These are phyloP conservation scores for Gastrodia elata DNA, from an alignment of 106 monocot genomes.

Conservation along the genomic window DNA sequence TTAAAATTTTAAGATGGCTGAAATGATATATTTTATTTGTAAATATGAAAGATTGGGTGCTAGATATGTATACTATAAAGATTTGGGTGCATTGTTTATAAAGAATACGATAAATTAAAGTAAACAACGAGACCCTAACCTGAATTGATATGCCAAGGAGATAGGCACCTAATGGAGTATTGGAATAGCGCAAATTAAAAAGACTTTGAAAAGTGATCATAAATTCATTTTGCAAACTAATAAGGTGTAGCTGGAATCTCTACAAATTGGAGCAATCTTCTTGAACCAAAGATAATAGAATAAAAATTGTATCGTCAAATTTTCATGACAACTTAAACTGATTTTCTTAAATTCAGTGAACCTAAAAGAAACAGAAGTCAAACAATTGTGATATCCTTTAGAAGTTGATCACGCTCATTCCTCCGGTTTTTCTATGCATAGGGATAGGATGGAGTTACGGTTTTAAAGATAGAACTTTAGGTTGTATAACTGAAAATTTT, in stretches of 20 bases:
- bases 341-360: background rate
- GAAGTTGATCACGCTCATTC: background rate
- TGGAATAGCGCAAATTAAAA: background rate
- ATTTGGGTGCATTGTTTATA: too few species aligned
- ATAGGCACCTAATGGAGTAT: too few species aligned
- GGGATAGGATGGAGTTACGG: too few species aligned
- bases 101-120: too few species aligned
- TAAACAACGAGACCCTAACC: too few species aligned
- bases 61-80: too few species aligned
- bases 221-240: background rate
- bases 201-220: background rate
- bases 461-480: too few species aligned
- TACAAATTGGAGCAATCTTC: background rate
- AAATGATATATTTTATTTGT: too few species aligned
- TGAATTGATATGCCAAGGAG: too few species aligned
- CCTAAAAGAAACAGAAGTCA: background rate
- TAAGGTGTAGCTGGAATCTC: background rate
- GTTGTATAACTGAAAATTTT: too few species aligned
- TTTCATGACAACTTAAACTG: background rate
- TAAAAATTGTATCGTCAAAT: background rate
- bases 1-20: too few species aligned
- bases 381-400: background rate
- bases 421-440: background rate
- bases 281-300: background rate
- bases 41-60: too few species aligned